Evolutionary conservation across 73 alveolate species (phyloP).

Genomic region (Tetrahymena borealis): DNA sequence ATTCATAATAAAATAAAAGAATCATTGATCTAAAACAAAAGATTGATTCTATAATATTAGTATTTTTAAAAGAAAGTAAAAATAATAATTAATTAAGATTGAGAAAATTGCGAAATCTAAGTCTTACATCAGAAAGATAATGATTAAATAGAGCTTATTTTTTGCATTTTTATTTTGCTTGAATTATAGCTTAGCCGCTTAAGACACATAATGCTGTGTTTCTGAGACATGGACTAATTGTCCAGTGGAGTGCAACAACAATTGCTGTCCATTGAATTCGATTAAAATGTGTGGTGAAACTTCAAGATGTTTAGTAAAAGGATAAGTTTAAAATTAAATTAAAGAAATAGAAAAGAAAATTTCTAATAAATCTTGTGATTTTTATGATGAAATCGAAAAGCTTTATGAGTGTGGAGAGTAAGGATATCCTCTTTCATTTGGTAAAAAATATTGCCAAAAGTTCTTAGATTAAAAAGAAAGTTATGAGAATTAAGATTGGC

Average conservation of each 20-base stretch:
- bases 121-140: neutral
- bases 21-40: too few species aligned
- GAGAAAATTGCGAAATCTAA: too few species aligned
- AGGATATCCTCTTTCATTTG: neutral
- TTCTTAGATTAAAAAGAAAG: neutral
- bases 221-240: neutral
- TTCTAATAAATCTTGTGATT: neutral
- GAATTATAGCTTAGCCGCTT: neutral
- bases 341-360: neutral
- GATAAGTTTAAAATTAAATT: neutral
- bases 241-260: neutral
- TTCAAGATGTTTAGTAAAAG: neutral
- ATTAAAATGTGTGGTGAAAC: neutral
- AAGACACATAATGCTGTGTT: neutral
- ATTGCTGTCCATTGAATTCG: neutral
- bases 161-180: neutral
- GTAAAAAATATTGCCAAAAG: neutral
- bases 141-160: neutral
- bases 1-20: too few species aligned
- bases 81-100: too few species aligned
- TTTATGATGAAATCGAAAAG: neutral
- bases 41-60: too few species aligned
- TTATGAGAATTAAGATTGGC: neutral
- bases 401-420: neutral
- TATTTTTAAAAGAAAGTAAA: too few species aligned